These are phyloP conservation scores for Arthroderma sp. DNA, from an alignment of 2,329 filamentous ascomycete species.

Conservation along the genomic window DNA sequence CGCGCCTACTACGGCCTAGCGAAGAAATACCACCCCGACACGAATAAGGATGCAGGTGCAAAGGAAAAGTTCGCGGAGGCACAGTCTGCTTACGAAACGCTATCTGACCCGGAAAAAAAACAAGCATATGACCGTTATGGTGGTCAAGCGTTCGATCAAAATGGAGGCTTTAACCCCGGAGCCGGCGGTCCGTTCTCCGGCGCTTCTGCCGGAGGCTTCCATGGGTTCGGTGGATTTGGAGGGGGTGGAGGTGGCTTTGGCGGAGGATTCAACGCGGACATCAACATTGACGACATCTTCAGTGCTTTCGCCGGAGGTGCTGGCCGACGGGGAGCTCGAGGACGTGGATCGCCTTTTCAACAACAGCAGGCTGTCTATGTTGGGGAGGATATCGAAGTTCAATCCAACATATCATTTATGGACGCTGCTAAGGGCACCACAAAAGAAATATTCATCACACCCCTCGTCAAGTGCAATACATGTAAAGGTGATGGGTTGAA, in stretches of 20 bases:
- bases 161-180: slow-evolving; percentile 64
- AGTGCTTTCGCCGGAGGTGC: slow-evolving; percentile 61
- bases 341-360: slow-evolving; percentile 50
- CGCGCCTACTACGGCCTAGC: slow-evolving; percentile 96
- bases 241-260: slow-evolving; percentile 43
- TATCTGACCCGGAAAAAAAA: slow-evolving; percentile 86
- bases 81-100: slow-evolving; percentile 82
- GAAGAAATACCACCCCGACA: slow-evolving; percentile 96
- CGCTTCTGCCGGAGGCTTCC: slow-evolving; percentile 44
- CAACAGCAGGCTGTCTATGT: slow-evolving; percentile 64
- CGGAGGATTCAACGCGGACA: slow-evolving; percentile 60
- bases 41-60: slow-evolving; percentile 85
- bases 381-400: slow-evolving; percentile 93
- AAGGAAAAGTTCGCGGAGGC: slow-evolving; percentile 93
- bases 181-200: slow-evolving; percentile 41
- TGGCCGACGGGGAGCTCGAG: slow-evolving; percentile 37
- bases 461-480: slow-evolving; percentile 65
- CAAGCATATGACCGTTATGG: slow-evolving; percentile 87
- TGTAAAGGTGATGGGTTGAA: slow-evolving; percentile 79
- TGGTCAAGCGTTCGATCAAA: slow-evolving; percentile 56
- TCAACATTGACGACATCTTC: slow-evolving; percentile 96
- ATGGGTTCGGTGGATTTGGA: slow-evolving; percentile 41
- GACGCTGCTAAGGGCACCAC: slow-evolving; percentile 84
- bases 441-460: slow-evolving; percentile 79
- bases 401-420: slow-evolving; percentile 86